Percentiles rank a stretch among this genome's conserved stretches.
Evolutionary conservation across 352 stramenopile genomes (phyloP).

Genomic region (Discostella stelligera): DNA sequence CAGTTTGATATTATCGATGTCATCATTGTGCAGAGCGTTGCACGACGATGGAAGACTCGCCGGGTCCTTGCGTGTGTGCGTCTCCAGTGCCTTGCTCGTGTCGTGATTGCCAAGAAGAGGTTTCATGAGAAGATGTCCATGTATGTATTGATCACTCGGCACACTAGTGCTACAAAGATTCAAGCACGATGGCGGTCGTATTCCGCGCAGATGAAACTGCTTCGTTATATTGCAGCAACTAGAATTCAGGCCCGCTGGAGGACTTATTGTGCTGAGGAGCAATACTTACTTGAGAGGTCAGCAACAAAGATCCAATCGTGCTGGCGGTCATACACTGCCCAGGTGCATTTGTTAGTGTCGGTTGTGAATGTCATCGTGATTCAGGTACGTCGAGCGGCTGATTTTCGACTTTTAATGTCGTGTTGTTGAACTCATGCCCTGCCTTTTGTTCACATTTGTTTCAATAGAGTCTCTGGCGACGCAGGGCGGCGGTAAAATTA

Average conservation of each 20-base stretch:
- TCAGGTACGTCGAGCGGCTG: constrained; percentile 25
- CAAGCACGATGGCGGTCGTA: constrained; percentile 47
- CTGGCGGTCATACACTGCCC: constrained; percentile 51
- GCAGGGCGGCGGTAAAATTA: constrained; percentile 21
- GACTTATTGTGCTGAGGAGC: constrained; percentile 4
- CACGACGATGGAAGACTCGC: constrained; percentile 40
- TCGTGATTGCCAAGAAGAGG: constrained; percentile 16
- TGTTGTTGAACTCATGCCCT: neutral
- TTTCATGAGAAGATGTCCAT: constrained; percentile 32
- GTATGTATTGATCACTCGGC: constrained; percentile 13
- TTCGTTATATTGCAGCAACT: constrained; percentile 9
- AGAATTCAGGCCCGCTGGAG: constrained; percentile 19
- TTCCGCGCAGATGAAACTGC: neutral
- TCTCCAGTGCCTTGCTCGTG: constrained; percentile 22
- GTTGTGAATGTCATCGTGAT: constrained; percentile 62
- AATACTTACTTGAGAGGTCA: constrained; percentile 16
- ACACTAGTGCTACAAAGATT: constrained; percentile 48
- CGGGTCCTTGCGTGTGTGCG: constrained; percentile 10
- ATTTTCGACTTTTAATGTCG: neutral
- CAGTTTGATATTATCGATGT: constrained; percentile 70
- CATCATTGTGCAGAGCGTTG: constrained; percentile 74
- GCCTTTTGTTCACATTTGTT: constrained; percentile 9
- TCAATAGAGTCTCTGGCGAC: constrained; percentile 40
- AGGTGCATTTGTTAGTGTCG: constrained; percentile 43
- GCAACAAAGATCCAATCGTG: constrained; percentile 49